A percentile compares a stretch with the other conserved stretches of the same genome.
Conservation (phyloP, 257 asterid species). For the Haberlea rhodopensis region DNA sequence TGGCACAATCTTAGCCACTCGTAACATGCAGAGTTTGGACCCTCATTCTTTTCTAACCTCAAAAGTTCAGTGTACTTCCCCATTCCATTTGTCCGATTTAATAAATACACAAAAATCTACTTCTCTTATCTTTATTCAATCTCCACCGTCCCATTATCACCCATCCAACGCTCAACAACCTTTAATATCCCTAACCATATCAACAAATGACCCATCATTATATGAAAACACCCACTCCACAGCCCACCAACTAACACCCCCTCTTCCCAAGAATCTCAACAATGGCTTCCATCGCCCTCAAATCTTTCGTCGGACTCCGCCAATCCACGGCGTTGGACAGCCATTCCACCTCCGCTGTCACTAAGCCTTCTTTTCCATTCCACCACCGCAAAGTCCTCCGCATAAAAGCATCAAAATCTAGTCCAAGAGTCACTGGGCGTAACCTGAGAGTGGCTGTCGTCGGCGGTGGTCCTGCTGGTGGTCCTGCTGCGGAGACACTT, state of each 20-base stretch:
- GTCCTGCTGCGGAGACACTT: constrained; percentile 83
- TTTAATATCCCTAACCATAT: constrained; percentile 64
- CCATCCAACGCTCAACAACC: constrained; percentile 44
- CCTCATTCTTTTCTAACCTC: constrained; percentile 6
- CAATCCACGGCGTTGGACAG: constrained; percentile 49
- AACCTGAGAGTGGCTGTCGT: constrained; percentile 87
- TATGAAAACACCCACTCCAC: constrained; percentile 29
- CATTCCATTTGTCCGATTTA: constrained; percentile 18
- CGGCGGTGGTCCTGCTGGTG: constrained; percentile 97
- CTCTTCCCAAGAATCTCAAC: neutral
- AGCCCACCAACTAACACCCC: constrained; percentile 12
- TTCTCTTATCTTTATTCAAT: constrained; percentile 54
- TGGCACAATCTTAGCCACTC: constrained; percentile 41
- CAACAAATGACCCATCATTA: constrained; percentile 31
- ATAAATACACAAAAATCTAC: constrained; percentile 32
- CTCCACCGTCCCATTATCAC: constrained; percentile 38
- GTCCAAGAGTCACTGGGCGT: constrained; percentile 81
- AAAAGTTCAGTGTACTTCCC: neutral
- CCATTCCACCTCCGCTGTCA: constrained; percentile 28
- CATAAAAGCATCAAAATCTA: constrained; percentile 57
- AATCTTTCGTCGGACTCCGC: constrained; percentile 88
- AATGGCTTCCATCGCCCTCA: constrained; percentile 77
- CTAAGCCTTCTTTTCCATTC: constrained; percentile 17
- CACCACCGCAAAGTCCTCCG: constrained; percentile 35
- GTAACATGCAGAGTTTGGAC: constrained; percentile 26